Conservation (phyloP, 139 green algal genomes). For the Mesostigma viride region DNA sequence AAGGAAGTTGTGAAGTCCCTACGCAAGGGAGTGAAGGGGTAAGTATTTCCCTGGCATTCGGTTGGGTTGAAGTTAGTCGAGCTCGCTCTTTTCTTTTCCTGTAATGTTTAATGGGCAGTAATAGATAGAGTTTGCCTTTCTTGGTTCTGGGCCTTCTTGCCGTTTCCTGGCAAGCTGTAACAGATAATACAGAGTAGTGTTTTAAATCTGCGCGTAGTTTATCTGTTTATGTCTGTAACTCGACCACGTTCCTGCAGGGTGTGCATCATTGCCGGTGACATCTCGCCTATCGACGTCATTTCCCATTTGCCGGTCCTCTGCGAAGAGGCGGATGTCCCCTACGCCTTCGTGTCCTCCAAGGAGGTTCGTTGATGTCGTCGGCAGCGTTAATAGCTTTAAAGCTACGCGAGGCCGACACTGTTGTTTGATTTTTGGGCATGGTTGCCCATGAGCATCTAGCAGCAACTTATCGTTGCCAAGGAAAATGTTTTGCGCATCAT, state of each 20-base stretch:
- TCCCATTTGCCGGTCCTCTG: slow-evolving; percentile 91
- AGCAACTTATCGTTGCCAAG: too few relatives aligned
- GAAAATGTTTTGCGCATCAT: too few relatives aligned
- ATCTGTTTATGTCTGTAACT: neutral
- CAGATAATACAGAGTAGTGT: neutral
- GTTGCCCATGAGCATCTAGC: too few relatives aligned
- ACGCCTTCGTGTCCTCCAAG: slow-evolving; percentile 93
- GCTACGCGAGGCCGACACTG: too few relatives aligned
- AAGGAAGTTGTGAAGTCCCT: slow-evolving; percentile 98
- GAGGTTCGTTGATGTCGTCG: slow-evolving; percentile 41
- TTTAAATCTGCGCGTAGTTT: neutral
- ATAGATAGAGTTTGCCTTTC: neutral
- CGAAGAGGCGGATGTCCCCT: slow-evolving; percentile 86
- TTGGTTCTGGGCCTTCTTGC: slow-evolving; percentile 3
- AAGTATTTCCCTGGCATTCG: slow-evolving; percentile 13
- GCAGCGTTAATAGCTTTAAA: too few relatives aligned
- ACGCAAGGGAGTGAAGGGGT: slow-evolving; percentile 85
- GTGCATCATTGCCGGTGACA: slow-evolving; percentile 89
- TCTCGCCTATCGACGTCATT: slow-evolving; percentile 95
- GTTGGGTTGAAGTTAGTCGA: neutral
- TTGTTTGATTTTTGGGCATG: neutral
- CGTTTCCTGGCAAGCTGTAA: too few relatives aligned
- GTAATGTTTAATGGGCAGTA: neutral
- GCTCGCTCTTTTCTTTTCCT: slow-evolving; percentile 6
- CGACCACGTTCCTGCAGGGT: slow-evolving; percentile 46